phyloP scores from a whole-genome alignment of 1,284 basidiomycete species.

The Boletus semigastroideus region DNA sequence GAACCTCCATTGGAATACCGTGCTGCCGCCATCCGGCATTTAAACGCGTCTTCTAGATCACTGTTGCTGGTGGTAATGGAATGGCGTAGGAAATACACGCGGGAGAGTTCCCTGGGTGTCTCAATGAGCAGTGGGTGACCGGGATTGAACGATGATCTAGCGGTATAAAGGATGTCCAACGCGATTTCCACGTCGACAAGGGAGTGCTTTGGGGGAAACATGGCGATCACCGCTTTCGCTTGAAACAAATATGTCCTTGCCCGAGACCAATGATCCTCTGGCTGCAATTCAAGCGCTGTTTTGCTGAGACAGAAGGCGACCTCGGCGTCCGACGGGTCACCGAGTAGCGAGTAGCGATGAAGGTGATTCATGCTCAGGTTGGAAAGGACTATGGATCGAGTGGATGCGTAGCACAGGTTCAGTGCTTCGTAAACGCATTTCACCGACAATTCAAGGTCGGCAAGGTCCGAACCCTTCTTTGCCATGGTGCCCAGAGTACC shows the following conservation, averaged over 20 bases:
- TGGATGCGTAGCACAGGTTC: conserved; percentile 7
- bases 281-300: conserved; percentile 12
- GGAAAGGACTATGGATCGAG: conserved; percentile 7
- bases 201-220: not conserved
- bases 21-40: conserved; percentile 11
- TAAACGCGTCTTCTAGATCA: conserved; percentile 19
- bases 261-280: conserved; percentile 5
- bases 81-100: conserved; percentile 11
- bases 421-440: conserved; percentile 14
- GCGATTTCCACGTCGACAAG: conserved; percentile 14
- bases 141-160: conserved; percentile 2
- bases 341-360: conserved; percentile 6
- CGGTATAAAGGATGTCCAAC: conserved; percentile 16
- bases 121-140: conserved; percentile 17
- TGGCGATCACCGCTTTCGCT: conserved; percentile 11
- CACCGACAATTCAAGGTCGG: conserved; percentile 14
- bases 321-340: conserved; percentile 10
- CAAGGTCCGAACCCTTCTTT: not conserved
- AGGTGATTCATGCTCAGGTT: conserved; percentile 9
- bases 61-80: conserved; percentile 4
- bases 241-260: conserved; percentile 12
- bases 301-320: conserved; percentile 12
- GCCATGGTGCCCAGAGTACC: conserved; percentile 12
- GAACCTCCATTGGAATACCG: conserved; percentile 15
- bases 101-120: conserved; percentile 13